Evolutionary conservation across 768 basidiomycete species (phyloP), one percentile per base, ranked within the genome.

Genomic region (Rickenella mellea): DNA sequence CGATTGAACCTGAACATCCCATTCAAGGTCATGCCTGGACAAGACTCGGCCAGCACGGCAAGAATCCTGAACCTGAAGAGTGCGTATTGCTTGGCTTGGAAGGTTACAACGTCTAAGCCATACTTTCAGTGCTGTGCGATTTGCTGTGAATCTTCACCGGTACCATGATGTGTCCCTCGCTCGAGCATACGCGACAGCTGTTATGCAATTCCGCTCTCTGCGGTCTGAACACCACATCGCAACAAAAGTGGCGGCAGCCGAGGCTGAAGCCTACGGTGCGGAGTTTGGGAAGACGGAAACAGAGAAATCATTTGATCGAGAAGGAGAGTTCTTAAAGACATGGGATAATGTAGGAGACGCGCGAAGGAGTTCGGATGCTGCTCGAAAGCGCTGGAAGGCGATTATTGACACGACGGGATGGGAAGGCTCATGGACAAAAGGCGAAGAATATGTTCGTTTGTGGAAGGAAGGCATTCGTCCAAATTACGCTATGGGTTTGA

Each of bases 31-130:
- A 54, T 37, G 63, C 66, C 17, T 99, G 96, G 96, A 80, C 70
- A 42, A 67, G 83, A 49, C 61, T 99, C 47, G 64, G 76, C 48
- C 92, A 98, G 62, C 69, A 86, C 43, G 84, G 84, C 19, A 71
- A 73, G 32, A 88, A 88, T 55, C 93, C 94, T 6, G 72, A 71
- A 9, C 72, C 89, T 4, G 94, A 98, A 69, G 90, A 98, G 94
- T 97, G 58, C 59, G 88, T 69, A 7, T 25, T 6, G 33, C 10
- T 42, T 17, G 31, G 22, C 14, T 5, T 14, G 14, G 38, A 6
- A 31, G 33, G 24, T 44, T 7, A 25, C 24, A 31, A 9, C 32
- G 39, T 33, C 37, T 22, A 38, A 11, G 28, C 15, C 32, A 26
- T 22, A 29, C 24, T 46, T 28, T 47, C 52, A 99, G 96, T 57